Base-by-base conservation (phyloP, 495 filamentous ascomycete species). In the Penicillium longicatenatum region DNA sequence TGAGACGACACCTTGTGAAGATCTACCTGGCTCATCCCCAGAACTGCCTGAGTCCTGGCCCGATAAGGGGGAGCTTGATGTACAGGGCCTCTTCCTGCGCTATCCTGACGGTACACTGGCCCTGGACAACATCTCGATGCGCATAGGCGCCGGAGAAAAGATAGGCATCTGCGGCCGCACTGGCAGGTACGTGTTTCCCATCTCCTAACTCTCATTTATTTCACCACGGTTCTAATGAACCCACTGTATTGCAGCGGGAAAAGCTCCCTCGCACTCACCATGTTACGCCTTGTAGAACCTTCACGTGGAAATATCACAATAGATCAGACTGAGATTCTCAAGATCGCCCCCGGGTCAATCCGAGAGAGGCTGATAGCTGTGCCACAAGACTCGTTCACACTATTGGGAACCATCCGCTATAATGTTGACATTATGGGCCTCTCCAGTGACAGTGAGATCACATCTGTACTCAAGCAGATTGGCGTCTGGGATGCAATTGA, bases 401-500 rank as follows among this genome's bases (percentile, higher is more conserved):
- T 31, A 5, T n/a, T n/a, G 6, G 47, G 47, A 16, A 30, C 22
- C 4, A 30, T 50, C 22, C 47, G 47, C 22, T 30, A 17, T 20
- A 50, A 50, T 14, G 26, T 14, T 3, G 22, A 29, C 12, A 26
- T 30, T n/a, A 30, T 30, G 17, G 47, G 47, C 10, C 8, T 20
- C 1, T 14, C 6, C 14, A 16, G 24, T 1, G 47, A 50, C 12
- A 20, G n/a, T 3, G 22, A 50, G 0, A 50, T 50, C 11, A n/a
- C 19, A 7, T n/a, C 22, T 9, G 42, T 33, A 4, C 50, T 53
- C 4, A 16, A 30, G 29, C 11, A 31, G 1, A 33, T 48, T 16
- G 68, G 78, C 0, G 66, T 82, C 17, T 77, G 73, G 73, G 19
- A 59, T 0, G 68, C 76, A 20, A 57, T 83, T 17, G 21, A 61